Base-by-base conservation (phyloP, 139 green algal genomes). In the Closterium sp. region DNA sequence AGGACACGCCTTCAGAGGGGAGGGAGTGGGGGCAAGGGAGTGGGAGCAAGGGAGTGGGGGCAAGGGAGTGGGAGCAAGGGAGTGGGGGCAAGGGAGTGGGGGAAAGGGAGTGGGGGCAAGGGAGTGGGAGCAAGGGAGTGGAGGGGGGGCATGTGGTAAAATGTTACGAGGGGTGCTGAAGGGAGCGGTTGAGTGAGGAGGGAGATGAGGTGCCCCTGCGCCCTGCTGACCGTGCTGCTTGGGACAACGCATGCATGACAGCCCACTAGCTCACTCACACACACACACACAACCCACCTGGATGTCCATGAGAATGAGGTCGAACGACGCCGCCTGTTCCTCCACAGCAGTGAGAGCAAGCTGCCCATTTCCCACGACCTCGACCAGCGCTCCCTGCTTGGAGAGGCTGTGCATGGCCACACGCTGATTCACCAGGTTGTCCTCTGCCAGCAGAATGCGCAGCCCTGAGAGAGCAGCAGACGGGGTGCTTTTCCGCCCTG, bases 401-500 rank as follows among this genome's bases (percentile, higher is more conserved):
- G 64, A 66, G 23, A 93, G 86, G 28, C 34, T 12, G 16, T 88
- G 84, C 9, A 12, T 55, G 16, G 86, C 55, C 30, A 93, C 64
- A 0, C 88, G 88, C 88, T 93, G 91, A 9, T 93, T 93, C 76
- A 93, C 87, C 55, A 92, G 85, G 89, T 94, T 94, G 91, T 94
- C 91, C 81, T 94, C 91, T 19, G 89, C 89, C 10, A 91, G 5
- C 7, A 91, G 81, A n/a, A 91, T 91, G 25, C 38, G 38, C 23
- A 91, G 10, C 28, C 87, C 87, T 32, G 87, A 30, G 12, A 90
- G 87, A 21, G 25, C 25, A 3, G 55, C 55, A 76, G 55, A 76
- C n/a, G 55, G 55, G 16, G 16, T 19, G 55, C 55, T 76, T 19
- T 76, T 76, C 16, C 25, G 16, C 55, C 55, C 16, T 19, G 55